phyloP scores from a whole-genome alignment of 2,329 filamentous ascomycete genomes.

The Orbilia blumenaviensis region DNA sequence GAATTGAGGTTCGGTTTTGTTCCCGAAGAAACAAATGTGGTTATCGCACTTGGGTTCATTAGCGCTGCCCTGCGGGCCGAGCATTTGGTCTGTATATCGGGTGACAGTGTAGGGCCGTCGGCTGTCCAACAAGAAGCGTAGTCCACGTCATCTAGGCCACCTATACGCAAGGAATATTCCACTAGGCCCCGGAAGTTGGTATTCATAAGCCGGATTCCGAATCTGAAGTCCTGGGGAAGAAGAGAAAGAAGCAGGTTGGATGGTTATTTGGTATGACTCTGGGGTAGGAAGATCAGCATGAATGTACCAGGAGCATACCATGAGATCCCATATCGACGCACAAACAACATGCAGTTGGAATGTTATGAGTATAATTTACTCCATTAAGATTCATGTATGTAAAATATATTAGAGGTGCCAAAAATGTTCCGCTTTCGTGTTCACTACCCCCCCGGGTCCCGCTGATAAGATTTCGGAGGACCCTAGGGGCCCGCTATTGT shows the following conservation, averaged over 20 bases:
- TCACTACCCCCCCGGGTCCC: neutral
- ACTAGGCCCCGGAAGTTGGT: neutral
- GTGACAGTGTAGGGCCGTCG: too few relatives aligned
- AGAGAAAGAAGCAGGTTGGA: neutral
- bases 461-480: too few relatives aligned
- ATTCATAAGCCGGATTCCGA: neutral
- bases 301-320: neutral
- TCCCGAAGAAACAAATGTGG: too few relatives aligned
- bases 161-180: neutral
- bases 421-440: neutral
- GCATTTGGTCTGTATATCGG: too few relatives aligned
- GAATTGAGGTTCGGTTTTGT: too few relatives aligned
- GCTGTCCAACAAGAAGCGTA: too few relatives aligned
- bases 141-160: neutral
- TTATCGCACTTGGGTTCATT: too few relatives aligned
- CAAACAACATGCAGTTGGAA: neutral
- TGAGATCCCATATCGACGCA: neutral
- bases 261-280: neutral
- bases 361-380: neutral
- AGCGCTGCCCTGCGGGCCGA: too few relatives aligned
- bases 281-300: neutral
- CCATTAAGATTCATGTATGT: slow-evolving; percentile 8
- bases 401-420: slow-evolving; percentile 10
- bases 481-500: too few relatives aligned
- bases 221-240: neutral